Conservation (phyloP, 352 stramenopile species). For the Phytophthora pini region DNA sequence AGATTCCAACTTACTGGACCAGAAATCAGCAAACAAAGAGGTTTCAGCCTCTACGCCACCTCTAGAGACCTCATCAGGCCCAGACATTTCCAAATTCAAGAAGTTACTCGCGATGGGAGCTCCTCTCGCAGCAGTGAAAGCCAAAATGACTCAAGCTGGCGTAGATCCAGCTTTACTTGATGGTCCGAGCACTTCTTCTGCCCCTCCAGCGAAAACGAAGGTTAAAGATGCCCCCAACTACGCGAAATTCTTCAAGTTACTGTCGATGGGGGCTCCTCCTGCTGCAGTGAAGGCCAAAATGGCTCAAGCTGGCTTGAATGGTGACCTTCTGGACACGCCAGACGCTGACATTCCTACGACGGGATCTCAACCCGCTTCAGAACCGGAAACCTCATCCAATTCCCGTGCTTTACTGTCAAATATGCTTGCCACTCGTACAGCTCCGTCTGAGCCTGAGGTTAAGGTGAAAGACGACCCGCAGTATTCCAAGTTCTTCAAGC, state of each 20-base stretch:
- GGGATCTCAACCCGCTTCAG: neutral
- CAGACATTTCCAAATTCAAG: slow-evolving; percentile 61
- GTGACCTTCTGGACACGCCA: slow-evolving; percentile 68
- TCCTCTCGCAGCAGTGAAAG: slow-evolving; percentile 58
- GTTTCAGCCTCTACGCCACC: slow-evolving; percentile 30
- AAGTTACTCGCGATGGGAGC: slow-evolving; percentile 75
- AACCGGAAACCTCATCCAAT: slow-evolving; percentile 18
- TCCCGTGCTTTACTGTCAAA: slow-evolving; percentile 16
- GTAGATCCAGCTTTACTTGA: slow-evolving; percentile 64
- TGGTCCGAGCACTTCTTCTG: slow-evolving; percentile 1
- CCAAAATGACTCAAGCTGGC: slow-evolving; percentile 74
- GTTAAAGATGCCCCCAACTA: slow-evolving; percentile 68
- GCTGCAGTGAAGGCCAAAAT: slow-evolving; percentile 71
- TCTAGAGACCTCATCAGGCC: slow-evolving; percentile 1
- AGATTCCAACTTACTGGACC: slow-evolving; percentile 56
- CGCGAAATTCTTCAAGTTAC: slow-evolving; percentile 75
- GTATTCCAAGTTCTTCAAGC: slow-evolving; percentile 76
- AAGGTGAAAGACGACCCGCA: slow-evolving; percentile 66
- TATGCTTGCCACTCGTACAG: slow-evolving; percentile 11
- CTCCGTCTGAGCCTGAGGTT: slow-evolving; percentile 2
- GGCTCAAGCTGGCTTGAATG: slow-evolving; percentile 85
- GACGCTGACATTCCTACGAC: slow-evolving; percentile 49
- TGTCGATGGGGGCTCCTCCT: slow-evolving; percentile 62
- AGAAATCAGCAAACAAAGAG: slow-evolving; percentile 38
- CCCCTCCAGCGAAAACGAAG: slow-evolving; percentile 12